Evolutionary conservation across 2,329 filamentous ascomycete genomes (phyloP).

Genomic region (Akanthomyces uredinophilus): DNA sequence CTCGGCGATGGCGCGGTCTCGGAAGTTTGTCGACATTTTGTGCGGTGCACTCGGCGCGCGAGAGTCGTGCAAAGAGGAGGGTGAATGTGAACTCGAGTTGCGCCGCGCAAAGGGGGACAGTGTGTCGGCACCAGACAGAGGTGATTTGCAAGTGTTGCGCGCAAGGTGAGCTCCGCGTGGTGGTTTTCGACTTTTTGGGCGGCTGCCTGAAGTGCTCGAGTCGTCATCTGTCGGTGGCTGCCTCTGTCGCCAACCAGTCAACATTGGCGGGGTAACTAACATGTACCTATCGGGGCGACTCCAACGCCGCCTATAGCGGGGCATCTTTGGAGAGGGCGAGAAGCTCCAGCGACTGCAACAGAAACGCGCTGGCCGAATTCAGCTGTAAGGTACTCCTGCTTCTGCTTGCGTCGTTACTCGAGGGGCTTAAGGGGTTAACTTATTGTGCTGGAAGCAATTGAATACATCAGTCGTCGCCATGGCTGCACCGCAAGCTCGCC

Average conservation of each 20-base stretch:
- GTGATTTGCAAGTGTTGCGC: background rate
- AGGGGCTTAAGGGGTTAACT: background rate
- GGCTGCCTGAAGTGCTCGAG: slow-evolving; percentile 11
- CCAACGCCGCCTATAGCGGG: slow-evolving; percentile 11
- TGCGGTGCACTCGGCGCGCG: slow-evolving; percentile 13
- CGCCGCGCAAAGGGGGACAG: background rate
- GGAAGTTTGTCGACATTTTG: slow-evolving; percentile 91
- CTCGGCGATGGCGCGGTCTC: slow-evolving; percentile 91
- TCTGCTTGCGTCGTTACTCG: background rate
- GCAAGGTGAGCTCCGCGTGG: background rate
- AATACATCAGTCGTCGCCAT: slow-evolving; percentile 36
- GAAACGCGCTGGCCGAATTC: background rate
- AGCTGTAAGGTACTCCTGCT: background rate
- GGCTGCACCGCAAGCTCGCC: slow-evolving; percentile 67
- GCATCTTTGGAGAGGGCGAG: background rate
- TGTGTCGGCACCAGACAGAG: background rate
- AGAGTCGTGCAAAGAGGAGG: background rate
- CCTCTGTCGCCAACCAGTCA: slow-evolving; percentile 14
- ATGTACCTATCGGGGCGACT: slow-evolving; percentile 31
- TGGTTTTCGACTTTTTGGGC: slow-evolving; percentile 3
- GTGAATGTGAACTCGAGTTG: background rate
- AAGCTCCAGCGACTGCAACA: background rate
- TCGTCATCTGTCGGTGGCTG: slow-evolving; percentile 9
- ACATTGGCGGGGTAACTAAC: slow-evolving; percentile 37
- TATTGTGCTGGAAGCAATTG: background rate